A percentile compares a stretch with the other conserved stretches of the same genome.
These are phyloP conservation scores for Darksidea phi DNA, from an alignment of 495 filamentous ascomycete species.

Conservation along the genomic window DNA sequence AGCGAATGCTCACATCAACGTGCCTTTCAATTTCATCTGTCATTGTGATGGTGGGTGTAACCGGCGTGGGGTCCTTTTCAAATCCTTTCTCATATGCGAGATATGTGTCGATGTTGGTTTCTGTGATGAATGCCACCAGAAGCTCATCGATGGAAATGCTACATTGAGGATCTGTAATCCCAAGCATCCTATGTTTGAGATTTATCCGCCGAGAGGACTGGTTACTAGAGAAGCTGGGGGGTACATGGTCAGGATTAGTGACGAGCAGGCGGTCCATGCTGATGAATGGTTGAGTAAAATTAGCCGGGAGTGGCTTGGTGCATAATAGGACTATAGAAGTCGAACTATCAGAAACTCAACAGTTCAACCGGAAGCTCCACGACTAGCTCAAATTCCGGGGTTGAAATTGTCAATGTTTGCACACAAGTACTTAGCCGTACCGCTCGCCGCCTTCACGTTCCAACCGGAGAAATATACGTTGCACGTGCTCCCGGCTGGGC, in stretches of 20 bases:
- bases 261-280: not conserved
- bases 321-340: too few species aligned
- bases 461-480: too few species aligned
- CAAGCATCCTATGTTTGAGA: not conserved
- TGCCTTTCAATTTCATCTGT: not conserved
- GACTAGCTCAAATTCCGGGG: too few species aligned
- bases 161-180: not conserved
- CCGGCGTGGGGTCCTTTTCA: not conserved
- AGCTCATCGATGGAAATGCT: not conserved
- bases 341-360: too few species aligned
- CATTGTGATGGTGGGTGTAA: not conserved
- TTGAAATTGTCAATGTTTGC: too few species aligned
- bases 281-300: not conserved
- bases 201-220: not conserved
- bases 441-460: too few species aligned
- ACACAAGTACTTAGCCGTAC: too few species aligned
- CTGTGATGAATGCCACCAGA: not conserved
- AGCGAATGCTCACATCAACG: not conserved
- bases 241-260: not conserved
- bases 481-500: too few species aligned
- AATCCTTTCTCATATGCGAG: not conserved
- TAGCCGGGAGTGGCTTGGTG: not conserved
- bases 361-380: too few species aligned
- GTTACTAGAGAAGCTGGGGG: not conserved
- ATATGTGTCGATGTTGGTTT: not conserved